These are phyloP conservation scores for Eucalyptus pauciflora DNA, from an alignment of 345 rosid species.

Conservation along the genomic window DNA sequence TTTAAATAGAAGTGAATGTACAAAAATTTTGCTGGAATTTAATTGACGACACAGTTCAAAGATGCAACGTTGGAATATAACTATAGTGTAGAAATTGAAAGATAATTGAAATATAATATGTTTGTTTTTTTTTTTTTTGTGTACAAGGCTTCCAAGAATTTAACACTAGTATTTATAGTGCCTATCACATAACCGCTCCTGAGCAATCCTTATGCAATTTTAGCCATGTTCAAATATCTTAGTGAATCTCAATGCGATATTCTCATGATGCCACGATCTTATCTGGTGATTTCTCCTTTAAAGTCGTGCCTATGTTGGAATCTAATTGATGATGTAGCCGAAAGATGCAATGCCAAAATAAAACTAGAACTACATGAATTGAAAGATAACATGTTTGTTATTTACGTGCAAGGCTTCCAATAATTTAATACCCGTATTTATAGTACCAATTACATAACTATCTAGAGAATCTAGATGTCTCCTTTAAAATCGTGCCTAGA, in stretches of 20 bases:
- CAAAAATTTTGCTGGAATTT: not conserved
- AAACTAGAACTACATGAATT: too few species aligned
- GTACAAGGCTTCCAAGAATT: not conserved
- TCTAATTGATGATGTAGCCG: too few species aligned
- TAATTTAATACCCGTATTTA: too few species aligned
- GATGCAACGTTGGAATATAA: not conserved
- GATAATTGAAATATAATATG: not conserved
- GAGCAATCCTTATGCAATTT: not conserved
- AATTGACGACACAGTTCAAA: not conserved
- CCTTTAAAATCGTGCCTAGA: not conserved
- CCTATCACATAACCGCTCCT: not conserved
- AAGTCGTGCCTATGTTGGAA: too few species aligned
- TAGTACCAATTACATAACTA: too few species aligned
- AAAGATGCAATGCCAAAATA: too few species aligned
- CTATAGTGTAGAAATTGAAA: not conserved
- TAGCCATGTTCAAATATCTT: not conserved
- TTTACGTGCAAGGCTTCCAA: too few species aligned
- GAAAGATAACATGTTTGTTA: too few species aligned
- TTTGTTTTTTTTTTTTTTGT: too few species aligned
- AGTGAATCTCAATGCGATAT: not conserved
- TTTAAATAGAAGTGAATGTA: not conserved
- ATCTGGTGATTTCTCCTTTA: not conserved
- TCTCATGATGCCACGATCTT: not conserved
- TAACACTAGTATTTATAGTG: not conserved
- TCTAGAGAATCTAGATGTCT: not conserved